Evolutionary conservation across 202 grass and related monocot genomes (phyloP).

Genomic region (Musa balbisiana): DNA sequence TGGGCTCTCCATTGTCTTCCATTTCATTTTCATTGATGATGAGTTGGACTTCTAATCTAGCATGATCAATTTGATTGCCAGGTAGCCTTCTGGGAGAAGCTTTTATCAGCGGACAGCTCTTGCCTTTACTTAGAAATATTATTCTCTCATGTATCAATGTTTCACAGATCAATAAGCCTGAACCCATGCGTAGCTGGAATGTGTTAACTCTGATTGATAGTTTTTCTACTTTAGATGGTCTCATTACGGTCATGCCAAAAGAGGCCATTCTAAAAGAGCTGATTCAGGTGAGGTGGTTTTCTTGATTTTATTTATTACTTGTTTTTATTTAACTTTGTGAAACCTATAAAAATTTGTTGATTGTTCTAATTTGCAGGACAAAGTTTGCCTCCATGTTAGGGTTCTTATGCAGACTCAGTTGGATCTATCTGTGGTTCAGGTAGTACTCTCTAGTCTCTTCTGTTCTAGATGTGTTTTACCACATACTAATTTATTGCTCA

Average conservation of each 20-base stretch:
- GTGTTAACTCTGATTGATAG: conserved; percentile 53
- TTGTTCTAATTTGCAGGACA: conserved; percentile 54
- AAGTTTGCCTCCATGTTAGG: conserved; percentile 72
- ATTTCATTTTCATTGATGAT: conserved; percentile 14
- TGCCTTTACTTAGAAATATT: conserved; percentile 69
- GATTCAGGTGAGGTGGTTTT: conserved; percentile 54
- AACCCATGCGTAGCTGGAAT: conserved; percentile 79
- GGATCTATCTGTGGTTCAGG: conserved; percentile 73
- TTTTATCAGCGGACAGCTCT: conserved; percentile 67
- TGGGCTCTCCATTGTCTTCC: conserved; percentile 14
- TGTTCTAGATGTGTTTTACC: not conserved
- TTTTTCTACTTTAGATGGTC: conserved; percentile 72
- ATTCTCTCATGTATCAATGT: conserved; percentile 51
- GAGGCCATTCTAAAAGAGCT: conserved; percentile 61
- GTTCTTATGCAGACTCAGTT: conserved; percentile 67
- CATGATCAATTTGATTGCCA: conserved; percentile 17
- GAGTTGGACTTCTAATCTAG: conserved; percentile 16
- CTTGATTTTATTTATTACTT: not conserved
- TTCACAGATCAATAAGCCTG: conserved; percentile 56
- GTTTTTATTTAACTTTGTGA: conserved; percentile 6
- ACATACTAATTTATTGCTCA: not conserved
- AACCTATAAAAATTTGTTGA: conserved; percentile 1
- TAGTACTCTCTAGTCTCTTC: conserved; percentile 1
- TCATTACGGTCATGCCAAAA: conserved; percentile 51
- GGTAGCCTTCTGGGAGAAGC: conserved; percentile 82